Conservation (phyloP, 2,329 filamentous ascomycete species). For the Exophiala alcalophila region DNA sequence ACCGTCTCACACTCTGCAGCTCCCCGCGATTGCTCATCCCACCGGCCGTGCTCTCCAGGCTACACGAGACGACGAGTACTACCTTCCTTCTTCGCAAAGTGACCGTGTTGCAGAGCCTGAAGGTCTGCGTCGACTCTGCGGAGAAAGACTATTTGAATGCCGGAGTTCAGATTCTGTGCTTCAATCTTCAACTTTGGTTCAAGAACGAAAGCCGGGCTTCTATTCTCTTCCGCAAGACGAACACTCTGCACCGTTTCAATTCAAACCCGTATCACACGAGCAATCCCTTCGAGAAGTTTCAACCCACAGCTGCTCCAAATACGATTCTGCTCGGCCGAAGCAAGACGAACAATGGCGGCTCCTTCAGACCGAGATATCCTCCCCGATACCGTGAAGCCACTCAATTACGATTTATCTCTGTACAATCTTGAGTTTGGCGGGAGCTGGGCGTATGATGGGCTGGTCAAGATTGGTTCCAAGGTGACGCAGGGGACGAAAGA, state of each 20-base stretch:
- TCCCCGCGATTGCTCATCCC: constrained; percentile 5
- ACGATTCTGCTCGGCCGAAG: constrained; percentile 43
- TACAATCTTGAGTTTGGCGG: constrained; percentile 70
- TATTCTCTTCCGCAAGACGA: constrained; percentile 12
- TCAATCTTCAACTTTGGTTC: constrained; percentile 21
- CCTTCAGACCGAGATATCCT: constrained; percentile 45
- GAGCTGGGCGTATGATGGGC: constrained; percentile 79
- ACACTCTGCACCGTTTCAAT: constrained; percentile 14
- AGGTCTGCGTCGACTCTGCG: constrained; percentile 1
- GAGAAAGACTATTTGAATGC: constrained; percentile 19
- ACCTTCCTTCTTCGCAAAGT: too few relatives aligned
- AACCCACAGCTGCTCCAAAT: constrained; percentile 11
- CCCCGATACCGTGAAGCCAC: constrained; percentile 64
- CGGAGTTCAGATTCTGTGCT: constrained; percentile 14
- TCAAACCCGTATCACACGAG: not conserved
- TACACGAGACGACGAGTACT: too few relatives aligned
- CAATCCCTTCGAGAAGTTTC: not conserved
- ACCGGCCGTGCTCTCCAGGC: too few relatives aligned
- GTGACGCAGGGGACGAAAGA: constrained; percentile 70
- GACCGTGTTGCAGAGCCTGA: not conserved
- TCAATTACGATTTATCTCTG: constrained; percentile 81
- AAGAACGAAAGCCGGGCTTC: constrained; percentile 26
- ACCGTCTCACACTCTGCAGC: not conserved
- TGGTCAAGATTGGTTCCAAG: constrained; percentile 73
- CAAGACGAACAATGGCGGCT: constrained; percentile 41